phyloP scores from a whole-genome alignment of 2,329 filamentous ascomycete genomes.

The Pezicula radicicola region DNA sequence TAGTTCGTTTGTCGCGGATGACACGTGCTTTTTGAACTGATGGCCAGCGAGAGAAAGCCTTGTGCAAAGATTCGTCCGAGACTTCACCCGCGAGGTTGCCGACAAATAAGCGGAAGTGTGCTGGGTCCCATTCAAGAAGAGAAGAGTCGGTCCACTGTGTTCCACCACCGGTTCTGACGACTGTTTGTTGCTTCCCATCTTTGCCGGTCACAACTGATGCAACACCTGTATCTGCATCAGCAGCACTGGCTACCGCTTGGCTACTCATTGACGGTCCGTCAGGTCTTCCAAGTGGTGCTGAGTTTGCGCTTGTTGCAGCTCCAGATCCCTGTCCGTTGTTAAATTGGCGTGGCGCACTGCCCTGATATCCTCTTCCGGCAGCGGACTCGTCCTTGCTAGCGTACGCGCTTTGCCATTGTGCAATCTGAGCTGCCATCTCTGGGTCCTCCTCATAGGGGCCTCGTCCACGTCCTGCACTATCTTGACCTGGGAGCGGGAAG shows the following conservation, averaged over 20 bases:
- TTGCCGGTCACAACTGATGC: constrained; percentile 36
- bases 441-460: constrained; percentile 56
- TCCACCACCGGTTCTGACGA: constrained; percentile 83
- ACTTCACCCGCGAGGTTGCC: constrained; percentile 97
- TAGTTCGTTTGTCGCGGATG: constrained; percentile 91
- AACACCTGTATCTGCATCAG: constrained; percentile 43
- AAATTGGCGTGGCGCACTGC: constrained; percentile 28
- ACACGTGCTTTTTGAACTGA: constrained; percentile 92
- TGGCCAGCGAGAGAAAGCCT: constrained; percentile 85
- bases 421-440: constrained; percentile 87
- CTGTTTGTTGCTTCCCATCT: constrained; percentile 75
- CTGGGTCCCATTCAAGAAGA: constrained; percentile 92
- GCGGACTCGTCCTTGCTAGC: constrained; percentile 55
- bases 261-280: constrained; percentile 73
- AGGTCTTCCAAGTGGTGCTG: constrained; percentile 35
- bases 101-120: constrained; percentile 91
- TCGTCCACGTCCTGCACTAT: constrained; percentile 30
- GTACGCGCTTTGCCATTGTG: constrained; percentile 93
- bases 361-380: constrained; percentile 24
- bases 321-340: constrained; percentile 39
- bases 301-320: constrained; percentile 40
- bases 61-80: constrained; percentile 91
- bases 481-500: constrained; percentile 63
- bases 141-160: constrained; percentile 88
- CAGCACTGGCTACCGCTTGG: constrained; percentile 51